Percentiles rank a stretch among this genome's conserved stretches.
phyloP scores from a whole-genome alignment of 106 monocot genomes.

The Dioscorea zingiberensis region DNA sequence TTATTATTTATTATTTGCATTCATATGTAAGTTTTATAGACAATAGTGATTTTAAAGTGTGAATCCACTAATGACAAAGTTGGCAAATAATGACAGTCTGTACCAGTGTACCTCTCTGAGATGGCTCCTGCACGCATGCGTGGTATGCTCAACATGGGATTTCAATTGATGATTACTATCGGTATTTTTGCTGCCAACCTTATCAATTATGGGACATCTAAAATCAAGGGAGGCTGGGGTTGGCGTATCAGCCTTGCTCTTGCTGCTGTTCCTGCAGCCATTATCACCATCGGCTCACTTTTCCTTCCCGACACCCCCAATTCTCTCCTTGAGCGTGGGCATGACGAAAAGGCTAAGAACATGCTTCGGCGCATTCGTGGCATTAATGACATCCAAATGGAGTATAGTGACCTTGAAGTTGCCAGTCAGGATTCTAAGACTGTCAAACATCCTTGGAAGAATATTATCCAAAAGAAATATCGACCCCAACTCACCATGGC shows the following conservation, averaged over 20 bases:
- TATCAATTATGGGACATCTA: slow-evolving; percentile 57
- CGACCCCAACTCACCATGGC: slow-evolving; percentile 64
- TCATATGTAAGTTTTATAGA: too few species aligned
- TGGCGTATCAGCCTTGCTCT: slow-evolving; percentile 66
- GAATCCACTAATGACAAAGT: too few species aligned
- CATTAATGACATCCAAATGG: slow-evolving; percentile 47
- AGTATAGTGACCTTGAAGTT: slow-evolving; percentile 43
- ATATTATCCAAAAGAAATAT: slow-evolving; percentile 36
- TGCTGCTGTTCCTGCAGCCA: slow-evolving; percentile 66
- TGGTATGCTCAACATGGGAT: slow-evolving; percentile 65
- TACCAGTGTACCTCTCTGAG: slow-evolving; percentile 72
- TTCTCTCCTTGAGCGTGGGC: slow-evolving; percentile 64
- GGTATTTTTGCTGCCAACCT: slow-evolving; percentile 63
- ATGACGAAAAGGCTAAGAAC: slow-evolving; percentile 26
- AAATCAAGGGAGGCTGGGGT: slow-evolving; percentile 61
- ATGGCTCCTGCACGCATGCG: slow-evolving; percentile 65
- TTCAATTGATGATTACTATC: slow-evolving; percentile 74
- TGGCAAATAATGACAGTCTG: slow-evolving; percentile 26
- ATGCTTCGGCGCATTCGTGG: slow-evolving; percentile 56
- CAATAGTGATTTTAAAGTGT: too few species aligned
- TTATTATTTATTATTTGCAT: too few species aligned
- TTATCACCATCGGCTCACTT: slow-evolving; percentile 65
- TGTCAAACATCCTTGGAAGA: slow-evolving; percentile 46
- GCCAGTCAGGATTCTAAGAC: slow-evolving; percentile 49
- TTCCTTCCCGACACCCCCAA: slow-evolving; percentile 81